These are phyloP conservation scores for Alternaria sp. DNA, from an alignment of 2,329 filamentous ascomycete species.

Conservation along the genomic window DNA sequence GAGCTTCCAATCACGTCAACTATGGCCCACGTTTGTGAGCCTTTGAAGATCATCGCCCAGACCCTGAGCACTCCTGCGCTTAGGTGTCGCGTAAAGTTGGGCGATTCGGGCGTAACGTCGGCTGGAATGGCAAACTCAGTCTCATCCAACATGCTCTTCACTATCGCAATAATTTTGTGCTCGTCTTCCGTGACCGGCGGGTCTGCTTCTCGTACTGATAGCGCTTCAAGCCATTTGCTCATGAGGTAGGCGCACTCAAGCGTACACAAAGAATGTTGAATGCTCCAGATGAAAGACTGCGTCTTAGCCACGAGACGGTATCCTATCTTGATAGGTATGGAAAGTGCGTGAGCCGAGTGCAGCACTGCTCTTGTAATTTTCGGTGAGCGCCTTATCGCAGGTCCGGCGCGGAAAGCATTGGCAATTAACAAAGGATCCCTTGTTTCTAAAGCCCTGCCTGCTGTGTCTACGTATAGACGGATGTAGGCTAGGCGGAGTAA, in stretches of 20 bases:
- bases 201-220: slow-evolving; percentile 43
- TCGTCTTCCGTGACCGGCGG: slow-evolving; percentile 52
- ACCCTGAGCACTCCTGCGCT: slow-evolving; percentile 54
- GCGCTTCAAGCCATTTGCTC: slow-evolving; percentile 53
- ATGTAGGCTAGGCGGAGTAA: slow-evolving; percentile 70
- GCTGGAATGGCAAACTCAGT: slow-evolving; percentile 47
- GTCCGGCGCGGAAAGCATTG: slow-evolving; percentile 66
- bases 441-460: slow-evolving; percentile 70
- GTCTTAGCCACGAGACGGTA: slow-evolving; percentile 52
- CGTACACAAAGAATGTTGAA: slow-evolving; percentile 53
- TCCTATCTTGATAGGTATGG: slow-evolving; percentile 68
- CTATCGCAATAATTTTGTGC: slow-evolving; percentile 47
- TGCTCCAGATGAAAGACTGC: slow-evolving; percentile 53
- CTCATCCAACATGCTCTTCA: slow-evolving; percentile 55
- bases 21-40: slow-evolving; percentile 56
- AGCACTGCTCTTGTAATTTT: slow-evolving; percentile 71
- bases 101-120: slow-evolving; percentile 43
- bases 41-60: slow-evolving; percentile 55
- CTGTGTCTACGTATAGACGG: slow-evolving; percentile 71
- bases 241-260: slow-evolving; percentile 53
- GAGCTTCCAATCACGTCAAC: slow-evolving; percentile 54
- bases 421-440: slow-evolving; percentile 71
- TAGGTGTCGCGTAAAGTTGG: slow-evolving; percentile 46
- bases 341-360: slow-evolving; percentile 73
- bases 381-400: slow-evolving; percentile 66